Conservation (phyloP, 1,284 basidiomycete species). For the Apiotrichum laibachii region DNA sequence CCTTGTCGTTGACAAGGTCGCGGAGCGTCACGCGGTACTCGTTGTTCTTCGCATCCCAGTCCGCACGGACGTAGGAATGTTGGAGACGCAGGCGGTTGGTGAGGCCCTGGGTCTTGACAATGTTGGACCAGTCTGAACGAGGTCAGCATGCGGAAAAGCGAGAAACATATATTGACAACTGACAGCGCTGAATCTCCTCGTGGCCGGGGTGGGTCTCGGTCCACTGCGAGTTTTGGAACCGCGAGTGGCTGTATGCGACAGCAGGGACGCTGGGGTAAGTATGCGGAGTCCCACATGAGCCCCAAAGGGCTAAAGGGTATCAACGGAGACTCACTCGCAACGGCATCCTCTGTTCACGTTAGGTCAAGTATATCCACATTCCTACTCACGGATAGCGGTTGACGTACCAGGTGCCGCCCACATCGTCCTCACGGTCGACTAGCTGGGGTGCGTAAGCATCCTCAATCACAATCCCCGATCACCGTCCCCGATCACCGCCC, state of each 20-base stretch:
- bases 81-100: constrained; percentile 18
- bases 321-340: constrained; percentile 7
- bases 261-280: constrained; percentile 13
- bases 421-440: constrained; percentile 14
- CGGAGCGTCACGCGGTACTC: constrained; percentile 19
- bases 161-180: background rate
- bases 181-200: constrained; percentile 18
- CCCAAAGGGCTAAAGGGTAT: background rate
- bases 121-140: constrained; percentile 18
- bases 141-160: background rate
- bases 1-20: constrained; percentile 17
- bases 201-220: constrained; percentile 20
- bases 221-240: constrained; percentile 19
- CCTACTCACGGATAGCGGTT: constrained; percentile 18
- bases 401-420: constrained; percentile 20
- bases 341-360: constrained; percentile 6
- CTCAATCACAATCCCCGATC: too few species aligned
- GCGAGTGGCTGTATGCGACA: constrained; percentile 19
- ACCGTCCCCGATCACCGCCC: too few species aligned
- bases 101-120: constrained; percentile 19
- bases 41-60: constrained; percentile 15
- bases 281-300: background rate
- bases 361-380: background rate
- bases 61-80: constrained; percentile 18
- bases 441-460: background rate